Base-by-base conservation (phyloP, 345 rosid genomes). In the Noccaea bulbosa region DNA sequence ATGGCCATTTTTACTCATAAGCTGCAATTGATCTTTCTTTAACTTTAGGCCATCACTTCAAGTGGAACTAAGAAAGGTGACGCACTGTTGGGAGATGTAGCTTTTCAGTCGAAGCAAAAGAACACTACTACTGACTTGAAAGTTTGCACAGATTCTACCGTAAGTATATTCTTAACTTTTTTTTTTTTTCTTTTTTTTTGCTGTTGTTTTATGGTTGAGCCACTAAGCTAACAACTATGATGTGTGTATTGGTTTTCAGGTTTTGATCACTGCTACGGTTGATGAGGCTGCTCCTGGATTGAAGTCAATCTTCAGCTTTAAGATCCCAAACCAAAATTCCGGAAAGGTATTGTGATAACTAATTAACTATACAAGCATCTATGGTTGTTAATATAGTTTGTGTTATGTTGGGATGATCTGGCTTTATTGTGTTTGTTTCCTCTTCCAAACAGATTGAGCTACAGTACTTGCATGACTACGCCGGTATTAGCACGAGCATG, bases 251-350 rank as follows among this genome's bases (percentile, higher is more conserved):
- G 39, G 38, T 54, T 64, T 2, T n/a, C 55, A 93, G 99, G 86
- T 93, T 11, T 71, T 82, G 37, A 79, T 97, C 60, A 91, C 99
- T 20, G 75, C 90, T n/a, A 91, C 93, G 0, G 75, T 89, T 67
- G 87, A 91, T 84, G 91, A 93, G 80, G 87, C 92, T 80, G 88
- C 95, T 48, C 99, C 96, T 38, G 97, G 97, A 40, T 64, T 89
- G 78, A 93, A 85, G 87, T 43, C 96, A 12, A 91, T 91, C 74
- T 71, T 91, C 51, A 91, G 87, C 85, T 86, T 87, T 84, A 89
- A 65, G 72, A 83, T 78, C 54, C 99, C 97, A 65, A 97, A 93
- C 79, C 96, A 87, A 69, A 87, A 93, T 78, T 93, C 98, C 43
- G 97, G 96, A 76, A 93, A 89, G 96, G 98, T 91, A 72, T 58